Evolutionary conservation across 2,329 filamentous ascomycete species (phyloP), one percentile per base, ranked within the genome.

Genomic region (Fusarium kyushuense): DNA sequence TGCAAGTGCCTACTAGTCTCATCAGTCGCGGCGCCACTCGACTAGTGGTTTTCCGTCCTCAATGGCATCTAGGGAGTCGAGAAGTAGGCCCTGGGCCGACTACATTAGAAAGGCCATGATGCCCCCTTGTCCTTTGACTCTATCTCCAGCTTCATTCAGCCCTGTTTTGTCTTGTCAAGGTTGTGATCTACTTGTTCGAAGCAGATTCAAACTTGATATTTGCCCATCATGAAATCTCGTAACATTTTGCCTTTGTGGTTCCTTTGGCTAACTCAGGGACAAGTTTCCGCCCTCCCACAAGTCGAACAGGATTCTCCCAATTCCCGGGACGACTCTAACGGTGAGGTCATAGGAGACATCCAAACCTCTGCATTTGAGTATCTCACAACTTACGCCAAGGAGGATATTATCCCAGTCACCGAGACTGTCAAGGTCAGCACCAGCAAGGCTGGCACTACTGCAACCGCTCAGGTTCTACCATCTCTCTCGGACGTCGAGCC

Each of bases 401-500:
- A 72, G 10, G 72, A 76, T 21, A 73, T 76, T 8, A 72, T 76
- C 30, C 72, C 74, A n/a, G 70, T 60, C 25, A 74, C 58, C 27
- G 70, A 72, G 42, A 73, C 72, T 8, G 73, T 74, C 38, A 65
- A 65, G 13, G 69, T 76, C 27, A 71, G 62, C 41, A 76, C 72
- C 14, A 75, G 55, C 48, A 54, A 53, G 12, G 71, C 58, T 2
- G 54, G 61, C 47, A 64, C 70, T 21, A 75, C 74, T 21, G 77
- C 74, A 55, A 75, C 67, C 8, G 69, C 72, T 21, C 60, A 74
- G 40, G 60, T 78, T 21, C 67, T 76, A 8, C 76, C 77, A 7
- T 62, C 70, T 14, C 67, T 79, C 6, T 72, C 75, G 38, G 72
- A 71, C 66, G 68, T 77, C 35, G 61, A 65, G 30, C 74, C 76